Evolutionary conservation across 2,329 filamentous ascomycete genomes (phyloP), one percentile per base, ranked within the genome.

Genomic region (Epichloe hybrida): DNA sequence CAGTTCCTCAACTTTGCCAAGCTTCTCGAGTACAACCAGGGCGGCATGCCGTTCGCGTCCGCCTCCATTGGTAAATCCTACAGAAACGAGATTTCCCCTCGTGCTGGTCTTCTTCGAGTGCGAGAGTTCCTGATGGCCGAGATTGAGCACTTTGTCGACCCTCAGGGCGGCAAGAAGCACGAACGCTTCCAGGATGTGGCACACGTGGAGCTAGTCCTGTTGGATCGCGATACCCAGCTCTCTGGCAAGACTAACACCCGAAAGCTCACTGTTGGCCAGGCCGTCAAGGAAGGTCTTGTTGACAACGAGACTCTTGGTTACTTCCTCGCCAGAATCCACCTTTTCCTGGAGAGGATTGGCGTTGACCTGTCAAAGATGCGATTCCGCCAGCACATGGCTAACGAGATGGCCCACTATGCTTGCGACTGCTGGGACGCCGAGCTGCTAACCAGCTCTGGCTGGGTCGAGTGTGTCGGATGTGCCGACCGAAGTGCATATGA

Each of bases 61-160:
- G 93, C 93, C 45, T 95, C 88, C 39, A 94, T 98, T 65, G 93
- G 93, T 69, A 95, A 95, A 71, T 96, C 91, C 2, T 97, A 95
- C 79, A 83, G 93, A 62, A 98, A 98, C 66, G 93, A 98, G 66
- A 96, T 98, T 60, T 96, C 93, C 0, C 93, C 93, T 9, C 81
- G 93, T 51, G 81, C 88, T 56, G 93, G 93, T 70, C 81, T 98
- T 40, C 72, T 98, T 52, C 86, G 93, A 60, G 93, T 98, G 42
- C 87, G 93, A 61, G 93, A 98, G 68, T 97, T 98, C 72, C 72
- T 96, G 61, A 97, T 98, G 93, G 93, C 91, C 23, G 93, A 98
- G 71, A 95, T 98, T 60, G 93, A 98, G 73, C 93, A 98, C 69
- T 98, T 88, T 64, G 93, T 98, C 58, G 93, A 98, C 62, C 93